Percentiles rank a stretch among this genome's conserved stretches.
Conservation (phyloP, 1,139 yeast species). For the Lodderomyces jiufengensis region DNA sequence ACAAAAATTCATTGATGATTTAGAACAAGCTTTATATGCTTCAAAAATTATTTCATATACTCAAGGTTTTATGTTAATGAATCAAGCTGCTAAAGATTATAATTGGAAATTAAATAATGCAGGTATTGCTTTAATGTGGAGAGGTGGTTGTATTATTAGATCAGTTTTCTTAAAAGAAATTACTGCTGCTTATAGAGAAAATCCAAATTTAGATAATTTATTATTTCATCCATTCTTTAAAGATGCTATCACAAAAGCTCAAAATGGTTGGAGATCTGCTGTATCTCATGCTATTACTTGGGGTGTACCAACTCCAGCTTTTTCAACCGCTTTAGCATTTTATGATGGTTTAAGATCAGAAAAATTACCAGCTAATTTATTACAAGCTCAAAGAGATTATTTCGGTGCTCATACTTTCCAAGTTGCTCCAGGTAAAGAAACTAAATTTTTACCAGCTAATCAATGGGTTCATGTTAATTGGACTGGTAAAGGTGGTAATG, state of each 20-base stretch:
- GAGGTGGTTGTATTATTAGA: constrained; percentile 99
- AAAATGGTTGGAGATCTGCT: constrained; percentile 91
- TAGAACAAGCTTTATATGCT: constrained; percentile 98
- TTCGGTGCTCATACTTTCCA: constrained; percentile 99
- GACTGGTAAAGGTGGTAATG: constrained; percentile 99
- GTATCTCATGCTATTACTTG: constrained; percentile 71
- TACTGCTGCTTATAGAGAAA: constrained; percentile 91
- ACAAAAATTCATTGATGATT: constrained; percentile 75
- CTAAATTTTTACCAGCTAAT: constrained; percentile 71
- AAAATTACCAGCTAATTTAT: constrained; percentile 92
- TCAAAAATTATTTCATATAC: constrained; percentile 98
- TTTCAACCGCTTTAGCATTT: constrained; percentile 94
- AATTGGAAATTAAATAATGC: constrained; percentile 98
- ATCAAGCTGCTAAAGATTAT: constrained; percentile 97
- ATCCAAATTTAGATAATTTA: constrained; percentile 92
- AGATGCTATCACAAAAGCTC: constrained; percentile 89
- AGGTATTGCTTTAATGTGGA: constrained; percentile 98
- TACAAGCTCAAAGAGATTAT: constrained; percentile 99
- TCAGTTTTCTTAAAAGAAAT: constrained; percentile 97
- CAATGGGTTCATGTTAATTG: constrained; percentile 94
- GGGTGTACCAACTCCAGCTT: constrained; percentile 98
- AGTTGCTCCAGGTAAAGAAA: constrained; percentile 84
- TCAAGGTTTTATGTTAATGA: constrained; percentile 98
- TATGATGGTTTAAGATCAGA: constrained; percentile 99
- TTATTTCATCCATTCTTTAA: constrained; percentile 94